Evolutionary conservation across 75 land plant species (phyloP), one percentile per base, ranked within the genome.

Genomic region (Picea glauca): DNA sequence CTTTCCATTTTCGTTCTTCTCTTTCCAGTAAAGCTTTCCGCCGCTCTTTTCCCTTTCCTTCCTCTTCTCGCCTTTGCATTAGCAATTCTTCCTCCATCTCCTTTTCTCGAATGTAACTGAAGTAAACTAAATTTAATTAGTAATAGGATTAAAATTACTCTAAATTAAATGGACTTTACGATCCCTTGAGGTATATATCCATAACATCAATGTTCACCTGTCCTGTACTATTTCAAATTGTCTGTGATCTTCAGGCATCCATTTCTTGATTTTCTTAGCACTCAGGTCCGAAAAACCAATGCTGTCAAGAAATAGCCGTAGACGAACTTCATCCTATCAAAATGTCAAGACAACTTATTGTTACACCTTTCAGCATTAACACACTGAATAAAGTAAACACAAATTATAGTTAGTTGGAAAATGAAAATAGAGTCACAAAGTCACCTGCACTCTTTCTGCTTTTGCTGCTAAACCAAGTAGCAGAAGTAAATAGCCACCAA

Each of bases 401-500:
- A 17, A 35, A 33, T 5, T 43, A 40, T 40, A n/a, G 50, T 21
- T 70, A 40, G 20, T 43, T 43, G 74, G 13, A 43, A 70, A 7
- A 70, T n/a, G 21, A 50, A 50, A 50, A 76, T 35, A 80, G 72
- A 43, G 46, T 12, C 14, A 64, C 18, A 40, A 0, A 61, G 59
- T 77, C 77, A 98, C 99, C 92, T 98, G 99, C 33, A 98, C 92
- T 79, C 85, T 84, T 74, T 98, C 98, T 30, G 99, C 99, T 70
- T 93, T 91, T 38, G 98, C 96, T 75, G 98, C 98, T 84, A 93
- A 88, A 62, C 99, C 96, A 79, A 98, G 94, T 64, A 98, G 80
- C 60, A 98, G 93, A 72, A 98, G 96, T 72, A 98, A 84, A 90
- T 98, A 98, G 57, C 99, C 99, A 70, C 98, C 99, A 90, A 98